Evolutionary conservation across 73 alveolate genomes (phyloP), one percentile per base, ranked within the genome.

Genomic region (Stentor roeselii): DNA sequence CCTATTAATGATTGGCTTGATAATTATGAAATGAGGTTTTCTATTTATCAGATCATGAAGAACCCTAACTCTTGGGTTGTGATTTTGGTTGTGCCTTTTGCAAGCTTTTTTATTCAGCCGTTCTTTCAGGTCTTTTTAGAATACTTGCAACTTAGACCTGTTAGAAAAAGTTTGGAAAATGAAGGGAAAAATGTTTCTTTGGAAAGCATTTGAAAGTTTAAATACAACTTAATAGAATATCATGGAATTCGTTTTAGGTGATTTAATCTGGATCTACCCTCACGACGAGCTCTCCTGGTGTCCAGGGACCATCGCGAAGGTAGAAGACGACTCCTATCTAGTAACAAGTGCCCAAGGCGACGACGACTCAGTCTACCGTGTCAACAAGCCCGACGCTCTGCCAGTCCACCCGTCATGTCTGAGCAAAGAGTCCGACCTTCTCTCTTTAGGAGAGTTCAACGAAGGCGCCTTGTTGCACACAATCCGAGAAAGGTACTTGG

Each of bases 401-500:
- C 80, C 42, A 21, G 95, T 90, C 21, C 92, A 91, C 67, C 93
- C 91, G 3, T 59, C 93, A 21, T 89, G 95, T 59, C 75, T 91
- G 83, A 88, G 87, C 82, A 95, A 95, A 42, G 92, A 90, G 1
- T 87, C 94, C 3, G 94, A 92, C 78, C 60, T 92, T 30, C 84
- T 89, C 0, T 40, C 67, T 37, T 75, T 92, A n/a, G 97, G 94
- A 75, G 98, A 94, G 11, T 88, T 94, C 50, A 94, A 94, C 82
- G 96, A 92, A 82, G 95, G 91, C 37, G 90, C 95, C 3, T 88
- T 91, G 3, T 87, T 94, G 39, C 95, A 94, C 67, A 88, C 85
- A 50, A 83, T 93, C n/a, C 83, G 97, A 87, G 85, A 85, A 83
- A 85, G 99, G 82, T 95, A 91, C 86, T 82, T 84, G 40, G 80